Evolutionary conservation across 2,329 filamentous ascomycete genomes (phyloP), one percentile per base, ranked within the genome.

Genomic region (Venturia aucupariae): DNA sequence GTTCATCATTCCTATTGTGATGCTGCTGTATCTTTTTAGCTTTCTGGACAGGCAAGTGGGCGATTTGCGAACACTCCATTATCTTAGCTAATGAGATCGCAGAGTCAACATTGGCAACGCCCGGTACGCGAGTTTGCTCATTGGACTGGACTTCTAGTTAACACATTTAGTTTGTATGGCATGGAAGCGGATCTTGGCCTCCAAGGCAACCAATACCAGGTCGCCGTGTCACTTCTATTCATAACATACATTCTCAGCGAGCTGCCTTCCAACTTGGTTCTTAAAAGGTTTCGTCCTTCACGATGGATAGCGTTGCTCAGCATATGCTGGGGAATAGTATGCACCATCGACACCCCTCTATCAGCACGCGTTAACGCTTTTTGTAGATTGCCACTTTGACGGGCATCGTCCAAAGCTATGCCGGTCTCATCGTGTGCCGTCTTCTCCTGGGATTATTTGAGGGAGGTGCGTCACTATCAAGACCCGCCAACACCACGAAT

Each of bases 41-140:
- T 92, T 92, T 72, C 76, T 92, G 10, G 89, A 91, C 71, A 80
- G 88, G 82, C 19, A 42, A 60, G 35, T 8, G 15, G 2, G n/a
- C 57, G 2, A 85, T 71, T 76, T 19, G 3, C 15, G 7, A 39
- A 42, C 7, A 22, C 1, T n/a, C 30, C 5, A 19, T 1, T 27
- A 27, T 4, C 30, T 35, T 22, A 39, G 39, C 35, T 60, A 15
- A 41, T 19, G 8, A 6, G 3, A 30, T 19, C n/a, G 59, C 63
- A 70, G 69, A 74, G 86, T 89, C 63, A 90, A 90, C 71, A 90
- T 91, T 67, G 86, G 86, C 63, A 90, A 90, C 75, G 87, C 87
- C 19, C 79, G 82, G 38, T 63, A 57, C 19, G 10, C 59, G 39
- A 13, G 4, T 41, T 41, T 17, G 17, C 15, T 41, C 39, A 13